phyloP scores from a whole-genome alignment of 352 stramenopile species.

The Globisporangium paddicum region DNA sequence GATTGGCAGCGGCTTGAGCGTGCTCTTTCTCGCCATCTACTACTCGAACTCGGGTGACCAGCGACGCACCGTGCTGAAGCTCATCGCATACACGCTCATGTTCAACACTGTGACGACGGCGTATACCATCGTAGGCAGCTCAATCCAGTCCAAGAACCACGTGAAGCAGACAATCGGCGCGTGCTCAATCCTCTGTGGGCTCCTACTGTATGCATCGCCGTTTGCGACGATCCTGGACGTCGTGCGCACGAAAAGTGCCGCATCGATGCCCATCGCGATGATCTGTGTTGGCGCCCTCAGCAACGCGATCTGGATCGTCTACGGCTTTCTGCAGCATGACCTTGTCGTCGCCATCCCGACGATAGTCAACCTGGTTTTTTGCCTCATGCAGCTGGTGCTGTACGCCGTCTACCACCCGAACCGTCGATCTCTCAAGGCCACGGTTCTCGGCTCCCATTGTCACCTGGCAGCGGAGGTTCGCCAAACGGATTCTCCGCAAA shows the following conservation, averaged over 20 bases:
- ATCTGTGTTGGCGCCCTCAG: conserved; percentile 28
- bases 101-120: conserved; percentile 21
- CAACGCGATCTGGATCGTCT: conserved; percentile 39
- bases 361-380: conserved; percentile 27
- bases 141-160: conserved; percentile 5
- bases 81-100: conserved; percentile 8
- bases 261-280: conserved; percentile 35
- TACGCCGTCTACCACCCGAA: conserved; percentile 26
- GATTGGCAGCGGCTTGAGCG: conserved; percentile 27
- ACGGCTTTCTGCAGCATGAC: conserved; percentile 28
- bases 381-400: conserved; percentile 27
- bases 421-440: conserved; percentile 4
- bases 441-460: neutral
- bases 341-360: conserved; percentile 29
- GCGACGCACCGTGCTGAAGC: conserved; percentile 12
- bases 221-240: conserved; percentile 25
- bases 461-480: neutral
- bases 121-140: conserved; percentile 17
- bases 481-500: conserved; percentile 1
- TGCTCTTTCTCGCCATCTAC: conserved; percentile 43
- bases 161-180: conserved; percentile 19
- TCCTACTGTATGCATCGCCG: conserved; percentile 32
- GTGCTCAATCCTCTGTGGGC: conserved; percentile 22
- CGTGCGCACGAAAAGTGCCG: conserved; percentile 24
- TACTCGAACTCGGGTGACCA: conserved; percentile 27